Conservation (phyloP, 352 stramenopile genomes). For the Pythium myriotylum region DNA sequence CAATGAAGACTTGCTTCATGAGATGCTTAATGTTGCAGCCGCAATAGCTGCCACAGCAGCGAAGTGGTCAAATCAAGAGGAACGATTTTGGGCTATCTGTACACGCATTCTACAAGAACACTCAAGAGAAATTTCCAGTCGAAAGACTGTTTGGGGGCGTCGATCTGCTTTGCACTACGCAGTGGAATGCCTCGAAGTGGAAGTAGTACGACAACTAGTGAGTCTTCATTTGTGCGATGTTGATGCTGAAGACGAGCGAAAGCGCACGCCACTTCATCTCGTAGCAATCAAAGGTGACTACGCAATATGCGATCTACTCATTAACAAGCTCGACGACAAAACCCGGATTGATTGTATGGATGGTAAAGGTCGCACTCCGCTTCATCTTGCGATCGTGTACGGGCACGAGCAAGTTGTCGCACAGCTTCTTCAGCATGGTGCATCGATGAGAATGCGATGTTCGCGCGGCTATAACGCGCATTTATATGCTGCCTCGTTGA, state of each 20-base stretch:
- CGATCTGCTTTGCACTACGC: slow-evolving; percentile 53
- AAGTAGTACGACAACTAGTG: slow-evolving; percentile 39
- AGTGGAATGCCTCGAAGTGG: slow-evolving; percentile 41
- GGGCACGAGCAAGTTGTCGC: slow-evolving; percentile 45
- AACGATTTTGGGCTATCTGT: slow-evolving; percentile 51
- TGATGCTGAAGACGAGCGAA: slow-evolving; percentile 43
- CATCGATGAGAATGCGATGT: slow-evolving; percentile 40
- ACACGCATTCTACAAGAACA: slow-evolving; percentile 39
- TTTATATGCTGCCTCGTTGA: slow-evolving; percentile 52
- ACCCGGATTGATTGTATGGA: slow-evolving; percentile 38
- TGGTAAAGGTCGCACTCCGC: slow-evolving; percentile 37
- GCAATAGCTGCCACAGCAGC: slow-evolving; percentile 43
- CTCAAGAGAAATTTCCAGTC: slow-evolving; percentile 26
- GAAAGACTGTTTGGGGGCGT: slow-evolving; percentile 43
- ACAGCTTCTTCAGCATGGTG: slow-evolving; percentile 40
- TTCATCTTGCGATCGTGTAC: slow-evolving; percentile 53
- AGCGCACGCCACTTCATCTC: slow-evolving; percentile 53
- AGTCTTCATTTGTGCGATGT: slow-evolving; percentile 46
- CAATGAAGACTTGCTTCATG: slow-evolving; percentile 48
- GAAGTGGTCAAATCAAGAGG: slow-evolving; percentile 30
- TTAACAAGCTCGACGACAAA: slow-evolving; percentile 25
- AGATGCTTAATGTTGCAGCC: slow-evolving; percentile 41
- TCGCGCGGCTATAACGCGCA: slow-evolving; percentile 42
- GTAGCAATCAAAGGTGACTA: slow-evolving; percentile 45
- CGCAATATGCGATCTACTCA: slow-evolving; percentile 41